Percentiles rank a stretch among this genome's conserved stretches.
Evolutionary conservation across 192 early-diverging fungal genomes (phyloP).

Genomic region (Umbelopsis vinacea): DNA sequence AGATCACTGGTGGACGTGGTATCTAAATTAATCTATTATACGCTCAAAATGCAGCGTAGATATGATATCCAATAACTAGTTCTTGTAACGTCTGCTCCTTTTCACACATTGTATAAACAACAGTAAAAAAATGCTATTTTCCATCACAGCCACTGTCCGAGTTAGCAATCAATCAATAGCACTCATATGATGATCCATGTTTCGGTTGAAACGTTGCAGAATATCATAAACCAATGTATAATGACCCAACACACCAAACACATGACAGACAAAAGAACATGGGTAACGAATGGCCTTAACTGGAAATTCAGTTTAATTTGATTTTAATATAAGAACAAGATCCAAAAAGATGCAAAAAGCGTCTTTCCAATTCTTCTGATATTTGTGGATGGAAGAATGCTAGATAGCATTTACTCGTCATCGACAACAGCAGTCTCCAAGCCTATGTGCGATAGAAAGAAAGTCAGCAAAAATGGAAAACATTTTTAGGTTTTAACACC

Average conservation of each 20-base stretch:
- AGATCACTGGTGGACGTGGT: slow-evolving; percentile 67
- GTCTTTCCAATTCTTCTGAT: slow-evolving; percentile 19
- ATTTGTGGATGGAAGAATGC: slow-evolving; percentile 12
- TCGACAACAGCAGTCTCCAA: slow-evolving; percentile 42
- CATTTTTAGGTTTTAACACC: background rate
- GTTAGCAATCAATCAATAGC: too few species aligned
- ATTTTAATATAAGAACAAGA: slow-evolving; percentile 23
- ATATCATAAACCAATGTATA: background rate
- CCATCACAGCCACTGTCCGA: too few species aligned
- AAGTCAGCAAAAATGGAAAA: background rate
- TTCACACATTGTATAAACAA: slow-evolving; percentile 1
- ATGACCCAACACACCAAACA: background rate
- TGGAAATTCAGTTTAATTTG: background rate
- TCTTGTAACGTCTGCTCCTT: background rate
- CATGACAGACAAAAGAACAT: background rate
- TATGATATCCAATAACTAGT: background rate
- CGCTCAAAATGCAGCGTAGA: background rate
- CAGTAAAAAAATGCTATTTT: background rate
- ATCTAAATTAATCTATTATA: slow-evolving; percentile 44
- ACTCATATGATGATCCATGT: too few species aligned
- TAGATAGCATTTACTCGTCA: slow-evolving; percentile 38
- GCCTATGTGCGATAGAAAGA: background rate
- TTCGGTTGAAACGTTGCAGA: too few species aligned
- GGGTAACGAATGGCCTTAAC: too few species aligned
- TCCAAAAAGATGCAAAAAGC: slow-evolving; percentile 17